Evolutionary conservation across 176 grass and related monocot genomes (phyloP), one percentile per base, ranked within the genome.

Genomic region (Aegilops tauschii): DNA sequence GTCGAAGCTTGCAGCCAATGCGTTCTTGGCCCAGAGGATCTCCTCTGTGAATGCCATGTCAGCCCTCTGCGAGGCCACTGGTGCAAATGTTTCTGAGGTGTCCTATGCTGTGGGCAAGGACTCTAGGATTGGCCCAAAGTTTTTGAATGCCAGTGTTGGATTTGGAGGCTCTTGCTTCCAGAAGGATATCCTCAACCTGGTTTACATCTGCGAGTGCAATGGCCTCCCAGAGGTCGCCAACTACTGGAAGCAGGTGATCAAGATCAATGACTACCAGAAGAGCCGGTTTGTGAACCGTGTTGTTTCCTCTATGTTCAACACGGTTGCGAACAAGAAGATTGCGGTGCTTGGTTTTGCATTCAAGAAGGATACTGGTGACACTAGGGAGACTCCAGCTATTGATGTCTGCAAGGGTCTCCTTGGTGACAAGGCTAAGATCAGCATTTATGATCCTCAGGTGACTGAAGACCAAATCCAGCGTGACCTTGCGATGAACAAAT

Each of bases 161-260:
- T 94, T 94, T 23, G 92, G 92, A 54, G 92, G 92, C 13, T 94
- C 92, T 35, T 94, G 92, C 64, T 94, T 94, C 89, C 92, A 94
- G 86, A 94, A 94, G 84, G 92, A 94, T 50, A 94, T 94, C 34
- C 87, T 94, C 11, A 94, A 89, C 50, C 72, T 75, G 72, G 72
- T 75, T 49, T 75, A 75, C 72, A 75, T 75, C 72, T 75, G 72
- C 23, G 72, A 75, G 72, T 75, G 72, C 72, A 75, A 75, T 50
- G 72, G 72, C 72, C 72, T 75, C 25, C 72, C 42, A 17, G 72
- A 75, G 17, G 72, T 75, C 0, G 72, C 72, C 72, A 75, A 75
- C 72, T 75, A 75, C 72, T 75, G 72, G 72, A 75, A 75, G 72
- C 72, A 75, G 72, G 72, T 75, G 6, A 75, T 75, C 72, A 75